Percentiles rank a stretch among this genome's conserved stretches.
These are phyloP conservation scores for Aspergillus glaucus DNA, from an alignment of 2,329 filamentous ascomycete genomes.

Conservation along the genomic window DNA sequence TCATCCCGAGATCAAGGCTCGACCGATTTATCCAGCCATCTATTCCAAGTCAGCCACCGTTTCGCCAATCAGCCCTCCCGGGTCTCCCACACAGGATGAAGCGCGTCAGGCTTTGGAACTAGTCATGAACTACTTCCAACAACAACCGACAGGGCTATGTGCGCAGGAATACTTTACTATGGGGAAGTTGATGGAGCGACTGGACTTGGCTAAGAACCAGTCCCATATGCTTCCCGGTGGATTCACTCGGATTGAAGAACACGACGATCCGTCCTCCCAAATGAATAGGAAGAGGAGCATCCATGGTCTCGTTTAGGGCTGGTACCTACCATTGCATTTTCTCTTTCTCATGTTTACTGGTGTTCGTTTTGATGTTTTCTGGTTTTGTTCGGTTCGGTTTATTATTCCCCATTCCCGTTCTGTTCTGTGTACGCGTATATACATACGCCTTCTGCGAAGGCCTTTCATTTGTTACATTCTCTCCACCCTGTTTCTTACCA, in stretches of 20 bases:
- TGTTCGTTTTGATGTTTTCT: background rate
- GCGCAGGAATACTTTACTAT: constrained; percentile 75
- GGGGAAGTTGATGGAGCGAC: constrained; percentile 76
- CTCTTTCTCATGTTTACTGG: background rate
- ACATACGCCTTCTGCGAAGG: background rate
- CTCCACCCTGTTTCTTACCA: too few species aligned
- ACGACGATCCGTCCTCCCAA: constrained; percentile 31
- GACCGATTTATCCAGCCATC: constrained; percentile 35
- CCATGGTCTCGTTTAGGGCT: constrained; percentile 28
- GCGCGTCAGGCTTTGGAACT: constrained; percentile 75
- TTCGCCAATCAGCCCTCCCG: constrained; percentile 52
- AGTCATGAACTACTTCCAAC: constrained; percentile 73
- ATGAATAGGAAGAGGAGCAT: constrained; percentile 44
- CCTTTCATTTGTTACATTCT: background rate
- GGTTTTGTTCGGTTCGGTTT: background rate
- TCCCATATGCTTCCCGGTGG: constrained; percentile 36
- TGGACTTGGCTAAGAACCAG: constrained; percentile 59
- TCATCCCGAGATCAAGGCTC: constrained; percentile 39
- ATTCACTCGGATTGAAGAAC: constrained; percentile 39
- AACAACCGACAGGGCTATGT: constrained; percentile 61
- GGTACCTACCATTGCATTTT: background rate
- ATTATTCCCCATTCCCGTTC: background rate
- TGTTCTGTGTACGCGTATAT: background rate
- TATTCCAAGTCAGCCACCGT: constrained; percentile 34
- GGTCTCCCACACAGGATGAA: constrained; percentile 75